These are phyloP conservation scores for Dendrocalamus latiflorus DNA, from an alignment of 202 grass and related monocot genomes.

Conservation along the genomic window DNA sequence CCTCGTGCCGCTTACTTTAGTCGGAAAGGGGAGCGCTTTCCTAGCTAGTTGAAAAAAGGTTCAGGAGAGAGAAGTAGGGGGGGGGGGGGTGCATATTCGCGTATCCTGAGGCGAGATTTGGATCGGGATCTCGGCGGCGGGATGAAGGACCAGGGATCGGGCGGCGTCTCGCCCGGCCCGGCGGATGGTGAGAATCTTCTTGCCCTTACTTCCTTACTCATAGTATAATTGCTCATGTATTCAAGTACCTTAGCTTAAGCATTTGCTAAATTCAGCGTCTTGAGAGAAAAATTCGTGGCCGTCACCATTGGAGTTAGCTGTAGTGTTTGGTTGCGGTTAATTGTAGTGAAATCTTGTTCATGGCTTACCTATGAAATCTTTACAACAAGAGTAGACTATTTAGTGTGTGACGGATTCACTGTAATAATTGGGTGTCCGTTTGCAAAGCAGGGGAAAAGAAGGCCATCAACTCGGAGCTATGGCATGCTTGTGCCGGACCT, in stretches of 20 bases:
- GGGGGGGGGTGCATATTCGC: conserved; percentile 32
- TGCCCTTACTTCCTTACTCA: background rate
- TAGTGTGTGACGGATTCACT: background rate
- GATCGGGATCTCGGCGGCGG: no score
- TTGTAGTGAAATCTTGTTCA: background rate
- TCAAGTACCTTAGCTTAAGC: background rate
- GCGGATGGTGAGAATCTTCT: conserved; percentile 40
- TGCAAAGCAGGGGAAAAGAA: conserved; percentile 76
- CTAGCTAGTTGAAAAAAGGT: conserved; percentile 8
- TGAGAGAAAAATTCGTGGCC: background rate
- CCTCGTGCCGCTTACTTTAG: conserved; percentile 13
- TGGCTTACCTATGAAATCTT: background rate
- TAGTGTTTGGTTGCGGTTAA: background rate
- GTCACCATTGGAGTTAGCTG: background rate
- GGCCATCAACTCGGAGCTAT: no score
- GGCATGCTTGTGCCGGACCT: no score
- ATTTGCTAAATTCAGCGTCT: conserved; percentile 3
- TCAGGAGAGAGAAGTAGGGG: background rate
- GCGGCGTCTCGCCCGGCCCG: conserved; percentile 40
- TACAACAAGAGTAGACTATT: background rate
- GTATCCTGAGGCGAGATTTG: conserved; percentile 16
- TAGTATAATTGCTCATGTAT: background rate
- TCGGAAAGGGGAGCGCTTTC: conserved; percentile 11
- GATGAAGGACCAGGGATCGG: conserved; percentile 57
- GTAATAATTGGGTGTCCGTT: background rate